Percentiles rank a stretch among this genome's conserved stretches.
Evolutionary conservation across 2,329 filamentous ascomycete genomes (phyloP).

Genomic region (Curvularia verruculosa): DNA sequence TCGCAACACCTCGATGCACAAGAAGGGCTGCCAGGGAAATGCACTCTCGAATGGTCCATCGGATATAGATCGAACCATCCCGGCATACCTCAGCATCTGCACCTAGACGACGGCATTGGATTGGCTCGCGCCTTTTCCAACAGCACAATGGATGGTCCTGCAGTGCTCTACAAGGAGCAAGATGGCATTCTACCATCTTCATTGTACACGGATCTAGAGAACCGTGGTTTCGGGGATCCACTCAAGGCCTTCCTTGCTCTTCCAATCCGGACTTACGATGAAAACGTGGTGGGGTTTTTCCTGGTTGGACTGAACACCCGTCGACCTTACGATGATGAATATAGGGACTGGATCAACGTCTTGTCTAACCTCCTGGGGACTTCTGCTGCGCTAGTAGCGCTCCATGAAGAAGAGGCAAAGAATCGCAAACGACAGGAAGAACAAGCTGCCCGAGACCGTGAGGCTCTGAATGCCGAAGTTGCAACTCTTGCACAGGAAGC

Average conservation of each 20-base stretch:
- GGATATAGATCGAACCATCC: slow-evolving; percentile 13
- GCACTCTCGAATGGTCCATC: slow-evolving; percentile 14
- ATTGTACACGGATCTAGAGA: slow-evolving; percentile 13
- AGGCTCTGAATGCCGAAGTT: slow-evolving; percentile 21
- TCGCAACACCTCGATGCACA: background rate
- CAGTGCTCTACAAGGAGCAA: slow-evolving; percentile 2
- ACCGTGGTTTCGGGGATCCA: slow-evolving; percentile 20
- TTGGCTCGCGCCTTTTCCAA: slow-evolving; percentile 8
- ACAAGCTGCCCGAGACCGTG: slow-evolving; percentile 22
- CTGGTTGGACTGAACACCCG: slow-evolving; percentile 23
- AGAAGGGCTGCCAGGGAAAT: background rate
- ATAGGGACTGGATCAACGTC: slow-evolving; percentile 22
- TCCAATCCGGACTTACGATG: slow-evolving; percentile 13
- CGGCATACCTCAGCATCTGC: slow-evolving; percentile 7
- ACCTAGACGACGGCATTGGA: slow-evolving; percentile 7
- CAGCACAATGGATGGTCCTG: slow-evolving; percentile 1
- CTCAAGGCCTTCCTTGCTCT: slow-evolving; percentile 11
- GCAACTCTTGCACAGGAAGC: slow-evolving; percentile 16
- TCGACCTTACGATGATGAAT: slow-evolving; percentile 25
- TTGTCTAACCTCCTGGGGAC: slow-evolving; percentile 23
- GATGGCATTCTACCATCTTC: slow-evolving; percentile 10
- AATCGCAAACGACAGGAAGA: slow-evolving; percentile 21
- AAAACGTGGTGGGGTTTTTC: slow-evolving; percentile 11
- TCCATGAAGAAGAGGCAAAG: slow-evolving; percentile 24
- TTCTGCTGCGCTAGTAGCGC: slow-evolving; percentile 22